These are phyloP conservation scores for Neopestalotiopsis clavispora DNA, from an alignment of 2,329 filamentous ascomycete species.

Conservation along the genomic window DNA sequence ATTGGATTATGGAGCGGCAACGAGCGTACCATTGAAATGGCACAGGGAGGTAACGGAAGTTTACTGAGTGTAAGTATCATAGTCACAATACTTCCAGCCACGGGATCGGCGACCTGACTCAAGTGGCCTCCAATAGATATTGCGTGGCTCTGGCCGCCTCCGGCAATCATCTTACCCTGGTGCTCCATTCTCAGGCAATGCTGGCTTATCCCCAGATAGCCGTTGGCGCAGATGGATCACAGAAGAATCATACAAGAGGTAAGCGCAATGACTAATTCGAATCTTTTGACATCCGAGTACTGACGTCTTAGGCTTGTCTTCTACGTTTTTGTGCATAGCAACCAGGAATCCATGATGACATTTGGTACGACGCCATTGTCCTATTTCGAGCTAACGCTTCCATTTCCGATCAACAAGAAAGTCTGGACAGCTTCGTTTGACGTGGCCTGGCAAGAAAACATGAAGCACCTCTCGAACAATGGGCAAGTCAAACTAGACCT, in stretches of 20 bases:
- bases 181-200: background rate
- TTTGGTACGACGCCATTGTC: background rate
- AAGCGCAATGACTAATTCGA: background rate
- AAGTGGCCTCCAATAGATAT: background rate
- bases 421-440: background rate
- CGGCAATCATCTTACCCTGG: background rate
- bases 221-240: background rate
- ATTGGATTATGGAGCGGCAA: background rate
- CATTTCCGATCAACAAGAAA: background rate
- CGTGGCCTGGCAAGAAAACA: background rate
- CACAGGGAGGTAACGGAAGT: background rate
- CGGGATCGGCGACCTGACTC: background rate
- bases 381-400: background rate
- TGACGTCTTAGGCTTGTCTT: background rate
- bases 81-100: background rate
- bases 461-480: background rate
- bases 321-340: background rate
- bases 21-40: background rate
- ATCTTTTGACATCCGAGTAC: background rate
- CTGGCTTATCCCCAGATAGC: background rate
- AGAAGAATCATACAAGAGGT: background rate
- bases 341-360: background rate
- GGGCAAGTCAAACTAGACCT: background rate
- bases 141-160: background rate
- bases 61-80: background rate